Conservation (phyloP, 345 rosid species). For the Kandelia obovata region DNA sequence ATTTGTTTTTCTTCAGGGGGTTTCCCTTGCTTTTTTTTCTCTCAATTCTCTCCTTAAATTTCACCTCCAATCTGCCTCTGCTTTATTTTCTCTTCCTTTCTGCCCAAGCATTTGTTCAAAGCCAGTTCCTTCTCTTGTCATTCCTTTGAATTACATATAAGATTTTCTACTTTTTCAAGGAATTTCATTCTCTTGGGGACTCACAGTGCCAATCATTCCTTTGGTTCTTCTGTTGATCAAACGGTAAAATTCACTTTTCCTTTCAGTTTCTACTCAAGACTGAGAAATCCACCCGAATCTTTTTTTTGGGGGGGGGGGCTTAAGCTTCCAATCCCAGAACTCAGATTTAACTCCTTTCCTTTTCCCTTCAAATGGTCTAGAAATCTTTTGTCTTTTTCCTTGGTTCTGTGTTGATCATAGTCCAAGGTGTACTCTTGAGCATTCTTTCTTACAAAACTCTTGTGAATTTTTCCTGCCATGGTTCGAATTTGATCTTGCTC, state of each 20-base stretch:
- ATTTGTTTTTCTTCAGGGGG: slow-evolving; percentile 12
- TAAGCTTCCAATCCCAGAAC: neutral
- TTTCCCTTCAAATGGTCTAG: neutral
- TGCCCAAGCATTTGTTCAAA: slow-evolving; percentile 28
- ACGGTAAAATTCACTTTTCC: slow-evolving; percentile 11
- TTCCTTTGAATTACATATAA: slow-evolving; percentile 15
- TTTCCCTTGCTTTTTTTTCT: slow-evolving; percentile 19
- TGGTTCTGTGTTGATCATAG: neutral
- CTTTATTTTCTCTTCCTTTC: slow-evolving; percentile 18
- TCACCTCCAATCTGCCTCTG: slow-evolving; percentile 16
- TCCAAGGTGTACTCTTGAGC: neutral
- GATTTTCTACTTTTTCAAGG: slow-evolving; percentile 18
- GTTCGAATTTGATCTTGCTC: neutral
- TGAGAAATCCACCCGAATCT: neutral
- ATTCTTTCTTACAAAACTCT: neutral
- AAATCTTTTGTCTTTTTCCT: neutral
- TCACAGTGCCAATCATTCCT: slow-evolving; percentile 12
- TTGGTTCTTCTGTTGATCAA: slow-evolving; percentile 24
- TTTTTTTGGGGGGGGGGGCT: neutral
- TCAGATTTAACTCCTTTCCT: neutral
- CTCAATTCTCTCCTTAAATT: slow-evolving; percentile 9
- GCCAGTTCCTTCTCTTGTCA: slow-evolving; percentile 27
- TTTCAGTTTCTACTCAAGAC: slow-evolving; percentile 7
- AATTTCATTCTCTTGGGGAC: slow-evolving; percentile 20
- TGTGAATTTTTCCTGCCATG: neutral